Conservation (phyloP, 495 filamentous ascomycete genomes). For the Rostrohypoxylon terebratum region DNA sequence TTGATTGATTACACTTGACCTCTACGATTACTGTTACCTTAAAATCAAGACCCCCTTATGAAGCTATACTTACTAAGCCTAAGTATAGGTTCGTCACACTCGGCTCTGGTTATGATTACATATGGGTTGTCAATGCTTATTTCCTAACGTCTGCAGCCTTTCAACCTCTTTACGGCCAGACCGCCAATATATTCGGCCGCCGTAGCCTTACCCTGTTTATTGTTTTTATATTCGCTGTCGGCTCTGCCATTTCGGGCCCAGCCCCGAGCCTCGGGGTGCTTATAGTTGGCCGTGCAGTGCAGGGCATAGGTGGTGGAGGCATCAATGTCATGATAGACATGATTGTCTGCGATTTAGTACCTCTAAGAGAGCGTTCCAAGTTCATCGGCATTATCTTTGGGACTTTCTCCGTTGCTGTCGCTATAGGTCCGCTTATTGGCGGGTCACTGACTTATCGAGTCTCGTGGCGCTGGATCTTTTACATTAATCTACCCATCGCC, state of each 20-base stretch:
- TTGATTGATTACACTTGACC: too few species aligned
- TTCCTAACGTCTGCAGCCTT: constrained; percentile 17
- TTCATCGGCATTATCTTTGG: constrained; percentile 2
- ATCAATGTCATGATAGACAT: constrained; percentile 81
- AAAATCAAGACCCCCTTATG: too few species aligned
- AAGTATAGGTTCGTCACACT: too few species aligned
- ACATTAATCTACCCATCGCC: constrained; percentile 71
- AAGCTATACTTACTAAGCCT: too few species aligned
- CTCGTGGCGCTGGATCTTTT: constrained; percentile 71
- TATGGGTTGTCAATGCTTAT: background rate
- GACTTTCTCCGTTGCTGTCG: background rate
- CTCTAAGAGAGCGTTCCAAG: constrained; percentile 65
- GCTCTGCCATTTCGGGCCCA: constrained; percentile 53
- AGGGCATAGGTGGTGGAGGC: constrained; percentile 84
- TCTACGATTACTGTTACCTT: too few species aligned
- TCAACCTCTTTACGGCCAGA: constrained; percentile 42
- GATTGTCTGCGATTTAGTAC: constrained; percentile 75
- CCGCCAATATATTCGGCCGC: constrained; percentile 60
- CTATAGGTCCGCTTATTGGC: constrained; percentile 67
- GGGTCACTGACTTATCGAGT: constrained; percentile 64
- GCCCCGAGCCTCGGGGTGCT: constrained; percentile 64
- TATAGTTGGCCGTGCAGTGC: constrained; percentile 77
- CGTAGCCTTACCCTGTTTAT: constrained; percentile 48
- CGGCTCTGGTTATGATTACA: background rate
- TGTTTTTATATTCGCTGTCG: constrained; percentile 54